Percentiles rank a stretch among this genome's conserved stretches.
phyloP scores from a whole-genome alignment of 371 early-diverging fungal genomes.

The Lichtheimia hyalospora region DNA sequence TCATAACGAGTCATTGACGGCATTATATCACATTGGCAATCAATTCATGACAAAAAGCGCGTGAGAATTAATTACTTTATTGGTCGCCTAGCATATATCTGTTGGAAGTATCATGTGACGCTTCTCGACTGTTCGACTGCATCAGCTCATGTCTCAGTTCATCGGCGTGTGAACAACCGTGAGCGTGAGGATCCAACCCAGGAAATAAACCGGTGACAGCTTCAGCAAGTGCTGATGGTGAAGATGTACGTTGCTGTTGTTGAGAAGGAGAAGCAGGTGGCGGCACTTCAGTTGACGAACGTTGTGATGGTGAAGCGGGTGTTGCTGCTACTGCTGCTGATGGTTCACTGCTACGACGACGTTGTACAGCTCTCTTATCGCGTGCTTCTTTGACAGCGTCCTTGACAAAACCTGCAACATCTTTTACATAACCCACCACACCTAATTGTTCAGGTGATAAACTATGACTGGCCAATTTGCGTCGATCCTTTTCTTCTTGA shows the following conservation, averaged over 20 bases:
- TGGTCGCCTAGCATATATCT: too few species aligned
- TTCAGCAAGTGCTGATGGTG: slow-evolving; percentile 29
- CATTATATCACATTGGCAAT: slow-evolving; percentile 37
- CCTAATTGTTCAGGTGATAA: slow-evolving; percentile 48
- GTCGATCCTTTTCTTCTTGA: background rate
- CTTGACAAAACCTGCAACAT: slow-evolving; percentile 49
- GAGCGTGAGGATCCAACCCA: slow-evolving; percentile 13
- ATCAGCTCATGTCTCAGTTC: slow-evolving; percentile 13
- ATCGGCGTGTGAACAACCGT: slow-evolving; percentile 10
- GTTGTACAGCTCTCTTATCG: slow-evolving; percentile 10
- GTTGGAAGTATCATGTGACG: background rate
- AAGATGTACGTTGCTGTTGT: background rate
- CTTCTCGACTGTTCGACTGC: slow-evolving; percentile 4
- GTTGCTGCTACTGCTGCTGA: background rate
- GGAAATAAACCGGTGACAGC: slow-evolving; percentile 38
- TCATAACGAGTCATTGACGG: slow-evolving; percentile 10
- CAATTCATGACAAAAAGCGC: background rate
- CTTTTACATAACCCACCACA: slow-evolving; percentile 46
- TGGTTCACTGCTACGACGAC: slow-evolving; percentile 1
- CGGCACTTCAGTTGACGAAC: slow-evolving; percentile 3
- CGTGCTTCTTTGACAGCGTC: slow-evolving; percentile 35
- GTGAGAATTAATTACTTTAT: too few species aligned
- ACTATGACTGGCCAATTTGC: slow-evolving; percentile 32
- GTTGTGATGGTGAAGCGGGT: background rate
- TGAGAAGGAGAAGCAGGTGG: background rate